phyloP scores from a whole-genome alignment of 495 filamentous ascomycete species.

The Ascodesmis nigricans region DNA sequence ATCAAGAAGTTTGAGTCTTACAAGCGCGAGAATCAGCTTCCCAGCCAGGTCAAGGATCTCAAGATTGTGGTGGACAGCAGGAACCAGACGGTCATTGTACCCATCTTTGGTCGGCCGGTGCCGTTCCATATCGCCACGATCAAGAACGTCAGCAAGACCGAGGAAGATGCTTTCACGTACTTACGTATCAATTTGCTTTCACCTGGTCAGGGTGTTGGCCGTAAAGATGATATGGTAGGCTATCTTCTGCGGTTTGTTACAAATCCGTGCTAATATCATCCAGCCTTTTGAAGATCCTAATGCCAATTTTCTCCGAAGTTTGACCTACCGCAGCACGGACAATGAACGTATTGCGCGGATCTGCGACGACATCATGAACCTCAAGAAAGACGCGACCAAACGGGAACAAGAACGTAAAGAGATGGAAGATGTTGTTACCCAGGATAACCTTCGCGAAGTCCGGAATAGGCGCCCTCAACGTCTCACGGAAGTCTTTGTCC shows the following conservation, averaged over 20 bases:
- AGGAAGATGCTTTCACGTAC: constrained; percentile 83
- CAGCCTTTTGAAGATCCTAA: constrained; percentile 93
- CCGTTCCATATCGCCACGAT: constrained; percentile 98
- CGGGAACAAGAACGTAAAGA: constrained; percentile 97
- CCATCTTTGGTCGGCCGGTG: constrained; percentile 92
- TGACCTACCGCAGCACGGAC: constrained; percentile 83
- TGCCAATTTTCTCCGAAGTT: constrained; percentile 83
- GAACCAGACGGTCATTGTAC: constrained; percentile 71
- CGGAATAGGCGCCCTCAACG: constrained; percentile 71
- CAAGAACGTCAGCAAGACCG: constrained; percentile 89
- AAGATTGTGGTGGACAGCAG: constrained; percentile 77
- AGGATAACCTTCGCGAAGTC: constrained; percentile 86
- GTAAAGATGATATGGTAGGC: constrained; percentile 57
- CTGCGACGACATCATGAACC: constrained; percentile 69
- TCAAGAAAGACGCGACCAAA: constrained; percentile 75
- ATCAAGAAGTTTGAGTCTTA: constrained; percentile 99
- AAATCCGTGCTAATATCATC: constrained; percentile 12
- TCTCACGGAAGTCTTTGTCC: constrained; percentile 78
- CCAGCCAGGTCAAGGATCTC: constrained; percentile 56
- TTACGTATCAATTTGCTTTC: constrained; percentile 93
- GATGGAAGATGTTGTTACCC: constrained; percentile 98
- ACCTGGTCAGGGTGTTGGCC: constrained; percentile 87
- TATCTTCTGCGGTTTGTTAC: constrained; percentile 1
- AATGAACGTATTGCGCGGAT: constrained; percentile 72
- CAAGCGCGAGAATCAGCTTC: constrained; percentile 92